Base-by-base conservation (phyloP, 352 stramenopile species). In the Phytophthora uliginosa region DNA sequence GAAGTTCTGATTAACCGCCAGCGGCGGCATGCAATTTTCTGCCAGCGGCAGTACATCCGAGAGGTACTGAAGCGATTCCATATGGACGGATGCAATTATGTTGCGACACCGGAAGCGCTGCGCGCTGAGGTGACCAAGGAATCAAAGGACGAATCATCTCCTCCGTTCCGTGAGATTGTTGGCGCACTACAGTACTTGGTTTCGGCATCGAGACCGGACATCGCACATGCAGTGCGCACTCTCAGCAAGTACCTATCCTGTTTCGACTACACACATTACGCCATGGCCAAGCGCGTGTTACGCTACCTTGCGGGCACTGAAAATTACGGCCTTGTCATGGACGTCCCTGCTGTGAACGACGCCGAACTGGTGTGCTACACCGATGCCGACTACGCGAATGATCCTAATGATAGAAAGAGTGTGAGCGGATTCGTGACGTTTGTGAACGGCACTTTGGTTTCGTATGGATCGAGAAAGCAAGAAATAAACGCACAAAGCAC, bases 171-270 rank as follows among this genome's bases (percentile, higher is more conserved):
- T 22, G 48, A 59, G 18, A 24, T 66, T 4, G 48, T 59, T 15
- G 59, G 20, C 1, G 26, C 33, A 1, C 24, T 75, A 1, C 47
- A 70, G 24, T 63, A 58, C 20, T 24, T 70, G 17, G 60, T 70
- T 24, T 75, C 60, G 36, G 48, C 33, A 1, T 66, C 38, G 34
- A 50, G 54, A 17, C 60, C 54, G 2, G 67, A 69, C 17, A 65
- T 74, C 26, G 22, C 55, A 20, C 67, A 74, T 61, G 60, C 55
- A 24, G 67, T 74, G 17, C 67, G 54, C 3, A 34, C 52, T 57
- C 54, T 65, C 8, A 36, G 45, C 42, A 69, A 65, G 54, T 60
- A 42, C 7, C 17, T 69, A 17, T 51, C 51, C 0, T 65, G 33
- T 15, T 28, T 28, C 24, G 24, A 28, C 24, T 4, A 2, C 24